Base-by-base conservation (phyloP, 306 rosid genomes). In the Sindora glabra region DNA sequence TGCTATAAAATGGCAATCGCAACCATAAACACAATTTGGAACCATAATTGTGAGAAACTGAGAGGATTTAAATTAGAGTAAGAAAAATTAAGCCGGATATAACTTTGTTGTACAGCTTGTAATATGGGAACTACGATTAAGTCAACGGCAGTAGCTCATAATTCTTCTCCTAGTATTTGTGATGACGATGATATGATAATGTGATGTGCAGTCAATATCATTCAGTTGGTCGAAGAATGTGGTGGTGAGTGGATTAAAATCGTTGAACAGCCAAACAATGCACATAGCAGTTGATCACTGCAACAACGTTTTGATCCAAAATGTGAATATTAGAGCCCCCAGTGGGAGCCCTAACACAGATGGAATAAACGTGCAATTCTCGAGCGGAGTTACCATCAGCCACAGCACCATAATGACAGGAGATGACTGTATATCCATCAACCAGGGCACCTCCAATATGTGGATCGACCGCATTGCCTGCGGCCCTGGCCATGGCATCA, bases 401-500 rank as follows among this genome's bases (percentile, higher is more conserved):
- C 40, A 42, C 22, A 17, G 61, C 18, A 64, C 64, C 49, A 70
- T 79, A 19, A 64, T 42, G 77, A 83, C 85, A 0, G 89, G 89
- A 21, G 89, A 83, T 61, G 85, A 83, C 44, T 83, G 89, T 62
- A 76, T 79, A 7, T 68, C 85, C 29, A 46, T 79, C 23, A 77
- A 48, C 55, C 58, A 72, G 1, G 89, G 89, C 47, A 36, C 62
- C 13, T 6, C 42, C 13, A 48, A 76, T 61, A 3, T 83, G 49
- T 79, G 81, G 81, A 60, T 79, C 15, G 77, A 78, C 2, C 68
- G 27, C 22, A 30, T 82, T 12, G 60, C 58, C 9, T 83, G 89
- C 25, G 85, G 83, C 46, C 89, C 89, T 5, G 89, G 85, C 27
- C 89, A 83, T 51, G 89, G 89, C 50, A 76, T 83, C 44, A 69